These are phyloP conservation scores for Lonicera japonica DNA, from an alignment of 129 eudicot genomes.

Conservation along the genomic window DNA sequence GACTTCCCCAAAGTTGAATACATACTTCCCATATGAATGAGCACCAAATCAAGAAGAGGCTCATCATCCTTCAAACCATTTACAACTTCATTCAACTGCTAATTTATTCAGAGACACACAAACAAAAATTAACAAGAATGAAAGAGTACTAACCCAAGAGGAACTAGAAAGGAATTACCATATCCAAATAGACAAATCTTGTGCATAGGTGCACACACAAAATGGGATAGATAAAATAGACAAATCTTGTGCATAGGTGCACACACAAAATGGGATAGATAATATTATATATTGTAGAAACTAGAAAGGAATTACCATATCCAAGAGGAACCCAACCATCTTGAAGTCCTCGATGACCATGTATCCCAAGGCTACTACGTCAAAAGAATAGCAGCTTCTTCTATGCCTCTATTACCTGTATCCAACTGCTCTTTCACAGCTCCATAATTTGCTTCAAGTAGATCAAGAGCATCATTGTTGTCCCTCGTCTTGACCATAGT, in stretches of 20 bases:
- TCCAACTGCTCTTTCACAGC: slow-evolving; percentile 64
- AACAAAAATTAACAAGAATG: neutral
- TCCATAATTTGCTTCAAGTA: slow-evolving; percentile 79
- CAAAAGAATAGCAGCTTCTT: slow-evolving; percentile 82
- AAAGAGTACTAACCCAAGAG: neutral
- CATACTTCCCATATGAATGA: slow-evolving; percentile 90
- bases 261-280: neutral
- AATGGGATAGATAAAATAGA: neutral
- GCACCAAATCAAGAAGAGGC: slow-evolving; percentile 67
- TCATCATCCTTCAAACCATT: slow-evolving; percentile 52
- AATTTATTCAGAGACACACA: slow-evolving; percentile 6
- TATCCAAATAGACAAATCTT: neutral
- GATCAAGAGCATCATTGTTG: slow-evolving; percentile 51
- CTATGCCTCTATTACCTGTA: slow-evolving; percentile 46
- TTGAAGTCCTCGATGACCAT: slow-evolving; percentile 59
- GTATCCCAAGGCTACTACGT: slow-evolving; percentile 76
- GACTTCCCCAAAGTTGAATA: slow-evolving; percentile 54
- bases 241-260: neutral
- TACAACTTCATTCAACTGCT: slow-evolving; percentile 61
- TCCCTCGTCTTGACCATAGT: slow-evolving; percentile 52
- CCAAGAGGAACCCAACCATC: slow-evolving; percentile 46
- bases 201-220: neutral
- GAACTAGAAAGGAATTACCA: no score
- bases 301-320: slow-evolving; percentile 47
- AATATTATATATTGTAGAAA: neutral